Percentiles rank a stretch among this genome's conserved stretches.
Conservation (phyloP, 192 early-diverging fungal genomes). For the Nowakowskiella sp. region DNA sequence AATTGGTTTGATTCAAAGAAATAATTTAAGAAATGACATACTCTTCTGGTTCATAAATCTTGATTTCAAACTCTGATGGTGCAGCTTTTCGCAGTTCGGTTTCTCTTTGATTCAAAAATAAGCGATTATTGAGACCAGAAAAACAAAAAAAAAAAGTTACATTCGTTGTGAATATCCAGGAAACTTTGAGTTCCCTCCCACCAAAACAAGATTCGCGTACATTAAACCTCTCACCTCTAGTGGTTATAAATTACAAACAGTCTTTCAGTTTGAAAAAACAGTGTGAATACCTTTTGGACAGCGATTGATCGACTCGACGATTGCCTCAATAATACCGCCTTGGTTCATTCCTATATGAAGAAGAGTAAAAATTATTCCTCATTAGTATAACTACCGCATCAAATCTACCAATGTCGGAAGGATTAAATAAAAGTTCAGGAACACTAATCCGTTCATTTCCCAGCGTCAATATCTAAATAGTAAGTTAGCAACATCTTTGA, state of each 20-base stretch:
- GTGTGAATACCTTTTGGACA: conserved; percentile 37
- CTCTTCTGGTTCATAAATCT: conserved; percentile 47
- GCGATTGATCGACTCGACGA: conserved; percentile 42
- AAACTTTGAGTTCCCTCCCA: conserved; percentile 59
- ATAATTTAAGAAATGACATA: conserved; percentile 27
- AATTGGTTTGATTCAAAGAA: neutral
- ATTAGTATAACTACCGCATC: conserved; percentile 8
- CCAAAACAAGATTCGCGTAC: conserved; percentile 58
- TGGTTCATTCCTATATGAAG: conserved; percentile 36
- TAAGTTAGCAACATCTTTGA: too few relatives aligned
- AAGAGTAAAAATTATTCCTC: neutral
- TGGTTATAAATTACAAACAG: conserved; percentile 12
- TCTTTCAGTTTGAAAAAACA: neutral
- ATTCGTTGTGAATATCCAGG: conserved; percentile 56
- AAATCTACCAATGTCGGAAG: conserved; percentile 58
- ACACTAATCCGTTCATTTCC: conserved; percentile 70
- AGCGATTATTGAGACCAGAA: neutral
- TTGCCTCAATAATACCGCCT: conserved; percentile 61
- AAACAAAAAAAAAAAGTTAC: conserved; percentile 28
- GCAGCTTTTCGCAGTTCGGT: conserved; percentile 48
- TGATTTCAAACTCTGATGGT: conserved; percentile 48
- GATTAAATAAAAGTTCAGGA: conserved; percentile 67
- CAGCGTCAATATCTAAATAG: conserved; percentile 53
- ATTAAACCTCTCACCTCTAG: conserved; percentile 51
- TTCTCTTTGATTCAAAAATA: conserved; percentile 15